phyloP scores from a whole-genome alignment of 169 alveolate genomes.

The Plasmodium fragile region DNA sequence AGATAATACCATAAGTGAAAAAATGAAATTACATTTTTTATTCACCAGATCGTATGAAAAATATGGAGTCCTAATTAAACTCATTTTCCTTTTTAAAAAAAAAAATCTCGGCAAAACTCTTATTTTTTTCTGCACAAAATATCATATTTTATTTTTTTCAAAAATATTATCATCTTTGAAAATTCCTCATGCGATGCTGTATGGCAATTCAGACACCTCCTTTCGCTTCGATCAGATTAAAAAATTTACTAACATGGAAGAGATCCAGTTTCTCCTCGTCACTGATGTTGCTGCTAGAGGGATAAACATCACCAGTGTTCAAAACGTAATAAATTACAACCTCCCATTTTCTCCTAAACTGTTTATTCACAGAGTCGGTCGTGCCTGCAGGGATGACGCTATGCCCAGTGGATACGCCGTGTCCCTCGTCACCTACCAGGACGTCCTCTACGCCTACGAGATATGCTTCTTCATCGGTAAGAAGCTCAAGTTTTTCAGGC shows the following conservation, averaged over 20 bases:
- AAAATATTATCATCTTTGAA: slow-evolving; percentile 83
- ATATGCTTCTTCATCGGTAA: slow-evolving; percentile 71
- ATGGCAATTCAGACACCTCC: slow-evolving; percentile 90
- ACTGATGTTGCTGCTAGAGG: slow-evolving; percentile 99
- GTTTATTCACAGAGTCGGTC: slow-evolving; percentile 98
- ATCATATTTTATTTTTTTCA: slow-evolving; percentile 90
- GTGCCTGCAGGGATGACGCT: slow-evolving; percentile 99
- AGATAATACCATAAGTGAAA: slow-evolving; percentile 90
- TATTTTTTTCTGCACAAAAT: slow-evolving; percentile 91
- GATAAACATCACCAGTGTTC: slow-evolving; percentile 97
- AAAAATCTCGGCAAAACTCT: slow-evolving; percentile 88
- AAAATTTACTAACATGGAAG: slow-evolving; percentile 85
- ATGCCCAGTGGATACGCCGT: slow-evolving; percentile 94
- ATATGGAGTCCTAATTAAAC: slow-evolving; percentile 87
- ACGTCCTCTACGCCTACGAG: slow-evolving; percentile 82
- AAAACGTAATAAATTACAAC: slow-evolving; percentile 97
- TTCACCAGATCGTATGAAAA: slow-evolving; percentile 89
- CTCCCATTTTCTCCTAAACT: slow-evolving; percentile 96
- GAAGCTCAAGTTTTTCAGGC: slow-evolving; percentile 16
- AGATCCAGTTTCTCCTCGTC: slow-evolving; percentile 92
- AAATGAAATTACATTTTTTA: slow-evolving; percentile 69
- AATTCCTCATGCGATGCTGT: slow-evolving; percentile 80
- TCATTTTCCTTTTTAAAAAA: slow-evolving; percentile 76
- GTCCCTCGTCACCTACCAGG: slow-evolving; percentile 90
- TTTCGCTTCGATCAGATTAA: slow-evolving; percentile 88